Evolutionary conservation across 441 rosid species (phyloP).

Genomic region (Gossypium gossypioides): DNA sequence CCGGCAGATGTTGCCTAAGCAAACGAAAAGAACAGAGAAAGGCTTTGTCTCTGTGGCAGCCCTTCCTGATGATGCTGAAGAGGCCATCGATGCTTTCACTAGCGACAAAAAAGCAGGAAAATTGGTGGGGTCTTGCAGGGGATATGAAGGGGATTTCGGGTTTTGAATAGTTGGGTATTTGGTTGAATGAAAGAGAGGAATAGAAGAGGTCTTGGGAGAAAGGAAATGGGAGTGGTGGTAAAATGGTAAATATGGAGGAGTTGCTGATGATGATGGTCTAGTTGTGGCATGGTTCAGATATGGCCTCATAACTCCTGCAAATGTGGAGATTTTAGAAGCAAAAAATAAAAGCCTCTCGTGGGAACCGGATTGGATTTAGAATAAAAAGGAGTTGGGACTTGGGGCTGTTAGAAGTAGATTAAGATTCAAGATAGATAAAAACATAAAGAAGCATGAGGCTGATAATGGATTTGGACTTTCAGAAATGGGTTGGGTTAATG

Average conservation of each 20-base stretch:
- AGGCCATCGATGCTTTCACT: constrained; percentile 38
- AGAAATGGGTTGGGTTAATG: neutral
- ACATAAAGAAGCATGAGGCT: neutral
- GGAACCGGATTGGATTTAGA: neutral
- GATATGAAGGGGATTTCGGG: neutral
- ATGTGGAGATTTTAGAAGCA: neutral
- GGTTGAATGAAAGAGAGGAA: constrained; percentile 9
- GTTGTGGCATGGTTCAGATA: constrained; percentile 11
- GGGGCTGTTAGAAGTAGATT: neutral
- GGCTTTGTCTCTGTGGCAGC: constrained; percentile 36
- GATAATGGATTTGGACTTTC: neutral
- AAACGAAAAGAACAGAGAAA: constrained; percentile 68
- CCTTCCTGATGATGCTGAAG: constrained; percentile 29
- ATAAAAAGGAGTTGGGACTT: neutral
- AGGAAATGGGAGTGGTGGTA: constrained; percentile 27
- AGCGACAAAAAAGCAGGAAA: constrained; percentile 15
- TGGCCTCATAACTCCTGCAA: constrained; percentile 20
- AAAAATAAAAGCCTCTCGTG: neutral
- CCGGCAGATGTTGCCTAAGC: constrained; percentile 83
- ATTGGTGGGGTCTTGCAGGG: constrained; percentile 15
- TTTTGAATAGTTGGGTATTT: constrained; percentile 19
- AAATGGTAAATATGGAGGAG: constrained; percentile 34
- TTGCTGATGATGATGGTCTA: constrained; percentile 5
- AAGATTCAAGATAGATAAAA: neutral
- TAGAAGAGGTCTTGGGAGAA: constrained; percentile 9